These are phyloP conservation scores for Penicillium decumbens DNA, from an alignment of 2,329 filamentous ascomycete genomes.

Conservation along the genomic window DNA sequence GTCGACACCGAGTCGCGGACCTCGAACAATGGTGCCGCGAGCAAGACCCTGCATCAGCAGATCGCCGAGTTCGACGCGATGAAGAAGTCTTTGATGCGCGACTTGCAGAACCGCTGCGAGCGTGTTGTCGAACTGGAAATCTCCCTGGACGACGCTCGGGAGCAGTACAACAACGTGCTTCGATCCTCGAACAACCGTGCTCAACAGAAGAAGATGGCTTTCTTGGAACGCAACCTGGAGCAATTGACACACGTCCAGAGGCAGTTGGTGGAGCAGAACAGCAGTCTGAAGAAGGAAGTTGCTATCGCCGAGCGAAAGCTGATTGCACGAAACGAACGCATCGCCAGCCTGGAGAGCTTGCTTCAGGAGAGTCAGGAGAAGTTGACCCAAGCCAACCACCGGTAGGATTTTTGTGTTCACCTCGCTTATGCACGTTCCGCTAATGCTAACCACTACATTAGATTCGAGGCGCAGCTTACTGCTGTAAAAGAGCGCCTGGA, in stretches of 20 bases:
- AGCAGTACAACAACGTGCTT: constrained; percentile 98
- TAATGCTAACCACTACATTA: constrained; percentile 39
- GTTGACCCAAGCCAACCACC: constrained; percentile 91
- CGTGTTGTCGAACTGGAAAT: constrained; percentile 97
- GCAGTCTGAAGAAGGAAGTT: constrained; percentile 95
- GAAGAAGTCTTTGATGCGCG: constrained; percentile 99
- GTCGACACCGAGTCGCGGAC: constrained; percentile 60
- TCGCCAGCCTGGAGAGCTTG: constrained; percentile 85
- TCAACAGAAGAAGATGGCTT: constrained; percentile 99
- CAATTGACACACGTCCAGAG: constrained; percentile 96
- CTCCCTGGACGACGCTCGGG: constrained; percentile 89
- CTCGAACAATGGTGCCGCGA: constrained; percentile 55
- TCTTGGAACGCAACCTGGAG: constrained; percentile 95
- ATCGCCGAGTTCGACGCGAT: constrained; percentile 98
- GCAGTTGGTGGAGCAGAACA: constrained; percentile 97
- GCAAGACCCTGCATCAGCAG: constrained; percentile 92
- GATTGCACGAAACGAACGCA: constrained; percentile 93
- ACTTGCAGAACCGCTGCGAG: constrained; percentile 96
- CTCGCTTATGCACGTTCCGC: background rate
- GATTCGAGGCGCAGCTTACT: constrained; percentile 94
- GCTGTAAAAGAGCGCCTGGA: constrained; percentile 97
- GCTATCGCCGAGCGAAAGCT: constrained; percentile 97
- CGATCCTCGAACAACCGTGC: constrained; percentile 95
- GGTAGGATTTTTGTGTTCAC: constrained; percentile 57
- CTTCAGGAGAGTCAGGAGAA: constrained; percentile 98